Evolutionary conservation across 441 rosid species (phyloP).

Genomic region (Gossypium gossypioides): DNA sequence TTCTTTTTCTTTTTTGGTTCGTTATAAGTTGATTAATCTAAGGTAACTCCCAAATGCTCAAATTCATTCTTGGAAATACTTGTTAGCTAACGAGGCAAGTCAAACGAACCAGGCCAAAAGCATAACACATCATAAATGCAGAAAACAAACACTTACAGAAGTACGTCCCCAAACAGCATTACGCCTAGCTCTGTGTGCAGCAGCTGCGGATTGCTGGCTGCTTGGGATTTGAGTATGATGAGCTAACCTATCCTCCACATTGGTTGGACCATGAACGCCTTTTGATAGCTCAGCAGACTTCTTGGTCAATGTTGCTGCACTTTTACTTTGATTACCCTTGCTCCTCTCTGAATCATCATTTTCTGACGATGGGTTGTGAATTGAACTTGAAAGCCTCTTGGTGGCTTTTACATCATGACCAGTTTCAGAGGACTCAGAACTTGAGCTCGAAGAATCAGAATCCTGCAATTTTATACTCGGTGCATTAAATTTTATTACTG

Average conservation of each 20-base stretch:
- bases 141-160: conserved; percentile 48
- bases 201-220: conserved; percentile 30
- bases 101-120: conserved; percentile 15
- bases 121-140: conserved; percentile 1
- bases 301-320: conserved; percentile 16
- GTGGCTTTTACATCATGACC: conserved; percentile 19
- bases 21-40: background rate
- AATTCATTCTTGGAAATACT: background rate
- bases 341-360: conserved; percentile 21
- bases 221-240: conserved; percentile 20
- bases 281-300: conserved; percentile 22
- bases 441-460: conserved; percentile 26
- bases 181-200: conserved; percentile 21
- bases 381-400: conserved; percentile 31
- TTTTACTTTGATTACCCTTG: conserved; percentile 25
- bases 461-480: conserved; percentile 34
- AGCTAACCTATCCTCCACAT: conserved; percentile 19
- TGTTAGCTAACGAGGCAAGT: background rate
- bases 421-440: conserved; percentile 32
- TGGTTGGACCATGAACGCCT: conserved; percentile 21
- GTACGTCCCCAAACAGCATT: conserved; percentile 52
- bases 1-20: background rate
- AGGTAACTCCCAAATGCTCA: conserved; percentile 2
- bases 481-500: background rate
- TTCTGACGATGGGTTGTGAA: conserved; percentile 25